Conservation (phyloP, 208 protist genomes). For the Trypanosoma mega region DNA sequence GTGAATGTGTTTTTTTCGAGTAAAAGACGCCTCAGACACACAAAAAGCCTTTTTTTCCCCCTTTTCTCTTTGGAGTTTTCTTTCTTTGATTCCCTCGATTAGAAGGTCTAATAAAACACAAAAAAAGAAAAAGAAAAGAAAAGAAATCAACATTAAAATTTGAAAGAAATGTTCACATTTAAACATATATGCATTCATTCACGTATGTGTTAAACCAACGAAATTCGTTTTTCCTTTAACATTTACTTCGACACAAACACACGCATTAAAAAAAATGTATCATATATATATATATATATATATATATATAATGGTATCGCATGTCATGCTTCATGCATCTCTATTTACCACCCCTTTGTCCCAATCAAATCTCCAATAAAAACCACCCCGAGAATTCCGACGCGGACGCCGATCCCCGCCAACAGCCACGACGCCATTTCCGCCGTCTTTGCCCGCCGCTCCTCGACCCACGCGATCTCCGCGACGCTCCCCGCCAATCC, state of each 20-base stretch:
- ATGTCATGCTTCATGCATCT: constrained; percentile 1
- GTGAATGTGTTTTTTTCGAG: no score
- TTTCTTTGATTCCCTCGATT: no score
- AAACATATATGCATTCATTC: not conserved
- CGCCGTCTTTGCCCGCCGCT: constrained; percentile 22
- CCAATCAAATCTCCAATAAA: constrained; percentile 33
- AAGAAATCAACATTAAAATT: constrained; percentile 7
- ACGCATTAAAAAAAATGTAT: not conserved
- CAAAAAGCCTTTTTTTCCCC: no score
- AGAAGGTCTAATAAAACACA: no score
- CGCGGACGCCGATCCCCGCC: constrained; percentile 26
- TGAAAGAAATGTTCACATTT: not conserved
- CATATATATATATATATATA: constrained; percentile 1
- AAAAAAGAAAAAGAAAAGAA: constrained; percentile 15
- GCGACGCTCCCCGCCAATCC: constrained; percentile 42
- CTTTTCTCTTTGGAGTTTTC: no score
- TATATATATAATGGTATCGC: not conserved
- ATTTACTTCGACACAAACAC: no score
- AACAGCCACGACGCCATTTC: constrained; percentile 17
- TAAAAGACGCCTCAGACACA: no score
- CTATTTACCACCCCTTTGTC: not conserved
- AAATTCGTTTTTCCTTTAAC: no score
- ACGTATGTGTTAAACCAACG: constrained; percentile 8
- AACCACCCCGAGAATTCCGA: constrained; percentile 25
- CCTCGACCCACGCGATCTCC: constrained; percentile 45